phyloP scores from a whole-genome alignment of 352 stramenopile genomes.

The Globisporangium viniferum region DNA sequence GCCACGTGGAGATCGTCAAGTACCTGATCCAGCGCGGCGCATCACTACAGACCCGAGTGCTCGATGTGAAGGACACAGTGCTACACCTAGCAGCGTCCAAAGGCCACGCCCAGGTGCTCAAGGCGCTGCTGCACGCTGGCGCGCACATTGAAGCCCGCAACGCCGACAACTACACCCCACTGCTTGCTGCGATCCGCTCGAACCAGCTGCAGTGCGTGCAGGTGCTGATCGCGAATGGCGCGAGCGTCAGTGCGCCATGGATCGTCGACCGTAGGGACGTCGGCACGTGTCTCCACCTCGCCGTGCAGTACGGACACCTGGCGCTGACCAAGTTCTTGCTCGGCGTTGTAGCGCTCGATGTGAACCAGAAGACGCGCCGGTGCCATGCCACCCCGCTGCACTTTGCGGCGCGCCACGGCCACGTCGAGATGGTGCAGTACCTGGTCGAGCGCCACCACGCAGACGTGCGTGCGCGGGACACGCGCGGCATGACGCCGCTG shows the following conservation, averaged over 20 bases:
- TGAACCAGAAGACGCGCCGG: slow-evolving; percentile 12
- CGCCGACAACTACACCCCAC: slow-evolving; percentile 27
- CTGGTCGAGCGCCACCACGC: slow-evolving; percentile 23
- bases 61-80: slow-evolving; percentile 27
- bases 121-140: slow-evolving; percentile 28
- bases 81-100: slow-evolving; percentile 36
- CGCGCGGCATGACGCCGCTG: slow-evolving; percentile 35
- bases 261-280: slow-evolving; percentile 1
- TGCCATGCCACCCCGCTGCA: slow-evolving; percentile 18
- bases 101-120: slow-evolving; percentile 24
- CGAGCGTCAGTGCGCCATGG: slow-evolving; percentile 17
- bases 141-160: slow-evolving; percentile 27
- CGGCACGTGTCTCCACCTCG: slow-evolving; percentile 33
- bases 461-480: slow-evolving; percentile 23
- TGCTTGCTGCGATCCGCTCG: slow-evolving; percentile 27
- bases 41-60: slow-evolving; percentile 17
- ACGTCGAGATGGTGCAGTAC: slow-evolving; percentile 20
- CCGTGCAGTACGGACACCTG: slow-evolving; percentile 24
- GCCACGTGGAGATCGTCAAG: slow-evolving; percentile 24
- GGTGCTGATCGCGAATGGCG: slow-evolving; percentile 30
- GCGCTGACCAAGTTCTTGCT: slow-evolving; percentile 25
- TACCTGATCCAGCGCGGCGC: slow-evolving; percentile 26
- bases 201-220: slow-evolving; percentile 35
- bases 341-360: slow-evolving; percentile 19
- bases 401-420: slow-evolving; percentile 19